These are phyloP conservation scores for Guyanaporus albipodus DNA, from an alignment of 768 basidiomycete genomes.

Conservation along the genomic window DNA sequence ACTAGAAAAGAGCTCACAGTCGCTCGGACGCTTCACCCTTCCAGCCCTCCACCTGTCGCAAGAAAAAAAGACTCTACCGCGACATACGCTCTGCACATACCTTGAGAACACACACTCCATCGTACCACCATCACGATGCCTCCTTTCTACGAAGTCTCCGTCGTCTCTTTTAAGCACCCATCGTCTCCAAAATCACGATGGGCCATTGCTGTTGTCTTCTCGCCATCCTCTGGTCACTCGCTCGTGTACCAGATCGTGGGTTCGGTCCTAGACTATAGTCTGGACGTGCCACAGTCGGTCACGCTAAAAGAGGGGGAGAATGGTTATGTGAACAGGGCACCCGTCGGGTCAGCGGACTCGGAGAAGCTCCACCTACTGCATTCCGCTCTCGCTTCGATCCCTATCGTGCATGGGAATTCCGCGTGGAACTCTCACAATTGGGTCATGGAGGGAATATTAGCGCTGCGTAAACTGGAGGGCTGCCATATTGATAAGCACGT, in stretches of 20 bases:
- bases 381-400: conserved; percentile 25
- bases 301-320: conserved; percentile 30
- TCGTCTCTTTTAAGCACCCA: conserved; percentile 25
- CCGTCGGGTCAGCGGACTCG: conserved; percentile 27
- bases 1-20: conserved; percentile 21
- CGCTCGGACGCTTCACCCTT: not conserved
- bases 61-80: not conserved
- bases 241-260: conserved; percentile 32
- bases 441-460: conserved; percentile 32
- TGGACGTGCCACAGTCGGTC: conserved; percentile 33
- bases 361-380: conserved; percentile 29
- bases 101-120: not conserved
- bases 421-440: conserved; percentile 29
- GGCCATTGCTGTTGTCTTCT: conserved; percentile 27
- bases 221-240: conserved; percentile 27
- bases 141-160: conserved; percentile 32
- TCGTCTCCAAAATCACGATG: conserved; percentile 23
- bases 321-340: conserved; percentile 20
- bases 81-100: not conserved
- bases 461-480: conserved; percentile 27
- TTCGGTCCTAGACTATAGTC: conserved; percentile 23
- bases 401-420: conserved; percentile 24
- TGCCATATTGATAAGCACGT: conserved; percentile 30
- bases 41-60: not conserved
- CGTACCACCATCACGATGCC: conserved; percentile 20